Evolutionary conservation across 371 early-diverging fungal genomes (phyloP).

Genomic region (Mucor sp.): DNA sequence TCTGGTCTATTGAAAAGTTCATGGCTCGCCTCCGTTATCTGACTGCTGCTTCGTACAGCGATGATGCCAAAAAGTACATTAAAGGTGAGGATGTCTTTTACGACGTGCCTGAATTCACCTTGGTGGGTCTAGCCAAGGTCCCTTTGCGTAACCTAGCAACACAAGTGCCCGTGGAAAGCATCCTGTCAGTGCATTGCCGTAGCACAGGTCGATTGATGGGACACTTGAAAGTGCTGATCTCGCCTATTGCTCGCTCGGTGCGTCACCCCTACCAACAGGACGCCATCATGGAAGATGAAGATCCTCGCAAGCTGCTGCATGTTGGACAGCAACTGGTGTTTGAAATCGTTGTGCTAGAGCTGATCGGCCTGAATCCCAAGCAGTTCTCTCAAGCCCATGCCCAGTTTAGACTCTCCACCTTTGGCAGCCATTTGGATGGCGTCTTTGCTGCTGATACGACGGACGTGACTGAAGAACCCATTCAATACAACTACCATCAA

Average conservation of each 20-base stretch:
- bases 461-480: neutral
- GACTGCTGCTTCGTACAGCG: constrained; percentile 71
- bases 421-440: constrained; percentile 50
- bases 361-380: constrained; percentile 67
- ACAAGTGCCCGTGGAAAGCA: constrained; percentile 51
- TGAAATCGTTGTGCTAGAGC: constrained; percentile 69
- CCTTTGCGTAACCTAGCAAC: constrained; percentile 50
- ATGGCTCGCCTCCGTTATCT: constrained; percentile 50
- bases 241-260: constrained; percentile 51
- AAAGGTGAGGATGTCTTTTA: constrained; percentile 72
- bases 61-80: constrained; percentile 62
- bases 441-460: constrained; percentile 20
- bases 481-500: constrained; percentile 66
- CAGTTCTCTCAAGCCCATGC: constrained; percentile 77
- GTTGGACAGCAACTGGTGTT: constrained; percentile 68
- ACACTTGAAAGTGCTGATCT: constrained; percentile 45
- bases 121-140: constrained; percentile 59
- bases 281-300: constrained; percentile 7
- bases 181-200: constrained; percentile 54
- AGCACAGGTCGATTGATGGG: constrained; percentile 59
- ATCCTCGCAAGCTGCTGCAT: constrained; percentile 20
- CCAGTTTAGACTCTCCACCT: constrained; percentile 72
- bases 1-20: constrained; percentile 72
- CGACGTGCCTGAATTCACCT: constrained; percentile 58
- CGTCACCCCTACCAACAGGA: constrained; percentile 14